These are phyloP conservation scores for Vaccinium macrocarpon DNA, from an alignment of 148 eudicot genomes.

Conservation along the genomic window DNA sequence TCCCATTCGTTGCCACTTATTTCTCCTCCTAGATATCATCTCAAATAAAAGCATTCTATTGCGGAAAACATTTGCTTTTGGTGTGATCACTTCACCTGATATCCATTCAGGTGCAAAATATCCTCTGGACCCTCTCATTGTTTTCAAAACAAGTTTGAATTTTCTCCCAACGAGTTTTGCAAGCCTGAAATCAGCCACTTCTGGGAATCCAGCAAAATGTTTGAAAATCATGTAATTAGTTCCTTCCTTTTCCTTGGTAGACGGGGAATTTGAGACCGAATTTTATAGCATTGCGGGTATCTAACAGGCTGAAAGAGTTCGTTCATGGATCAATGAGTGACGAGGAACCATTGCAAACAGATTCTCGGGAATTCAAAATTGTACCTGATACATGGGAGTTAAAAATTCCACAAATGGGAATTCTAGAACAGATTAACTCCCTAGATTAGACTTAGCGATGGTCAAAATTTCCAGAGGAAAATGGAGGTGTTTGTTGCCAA, in stretches of 20 bases:
- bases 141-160: background rate
- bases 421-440: background rate
- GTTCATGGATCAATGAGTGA: constrained; percentile 19
- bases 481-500: no score
- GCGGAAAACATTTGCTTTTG: background rate
- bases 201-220: background rate
- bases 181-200: background rate
- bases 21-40: background rate
- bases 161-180: background rate
- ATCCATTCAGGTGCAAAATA: background rate
- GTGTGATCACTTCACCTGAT: background rate
- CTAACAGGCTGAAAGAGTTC: constrained; percentile 28
- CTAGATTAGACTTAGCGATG: background rate
- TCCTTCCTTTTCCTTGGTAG: constrained; percentile 3
- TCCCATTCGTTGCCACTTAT: background rate
- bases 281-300: constrained; percentile 23
- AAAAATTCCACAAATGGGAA: constrained; percentile 8
- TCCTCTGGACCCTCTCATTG: background rate
- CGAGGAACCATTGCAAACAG: background rate
- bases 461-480: background rate
- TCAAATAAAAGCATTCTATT: background rate
- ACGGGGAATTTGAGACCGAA: constrained; percentile 20
- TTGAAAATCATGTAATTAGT: background rate
- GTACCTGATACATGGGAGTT: constrained; percentile 18
- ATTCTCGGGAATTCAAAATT: constrained; percentile 29